Base-by-base conservation (phyloP, 1,284 basidiomycete species). In the Cerioporus squamosus region DNA sequence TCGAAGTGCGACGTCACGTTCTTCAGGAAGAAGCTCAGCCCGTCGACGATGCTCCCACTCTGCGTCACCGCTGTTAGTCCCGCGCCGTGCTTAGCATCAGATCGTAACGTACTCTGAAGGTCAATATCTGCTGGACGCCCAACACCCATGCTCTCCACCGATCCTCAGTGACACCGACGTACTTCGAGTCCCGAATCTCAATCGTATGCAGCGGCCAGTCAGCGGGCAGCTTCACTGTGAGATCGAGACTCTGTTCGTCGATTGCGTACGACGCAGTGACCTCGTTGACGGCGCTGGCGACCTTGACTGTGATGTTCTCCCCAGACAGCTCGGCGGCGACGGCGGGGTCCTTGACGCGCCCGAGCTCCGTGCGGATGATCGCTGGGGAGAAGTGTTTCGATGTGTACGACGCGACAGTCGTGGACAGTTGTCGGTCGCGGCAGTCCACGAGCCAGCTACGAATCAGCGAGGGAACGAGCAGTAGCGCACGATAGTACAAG, bases 111-210 rank as follows among this genome's bases (percentile, higher is more conserved):
- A 71, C 86, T 61, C 94, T 89, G 33, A 87, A 86, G 74, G 91
- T 94, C 56, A 97, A 88, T 24, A 92, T 89, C 76, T 98, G 96
- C 72, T 97, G 95, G 29, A 98, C 90, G 22, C 89, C 93, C 38
- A 99, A 82, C 57, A 98, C 81, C 97, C 97, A 99, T 1, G 93
- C 91, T 62, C 95, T 80, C 96, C 97, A 98, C 59, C 88, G 86
- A 60, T 88, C 88, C 70, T 98, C 96, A 22, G 91, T 87, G 4
- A 99, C 94, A 2, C 94, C 95, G 8, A 98, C 88, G 60, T 88
- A 84, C 70, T 90, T 87, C 45, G 92, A 80, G 68, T 97, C 96
- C 66, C 87, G 85, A 22, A 98, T 88, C 70, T 97, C 95, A 36
- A 98, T 91, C 36, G 83, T 84, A 66, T 91, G 91, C 42, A 99